A percentile compares a stretch with the other conserved stretches of the same genome.
Evolutionary conservation across 306 rosid species (phyloP).

Genomic region (Elaeagnus macrophylla): DNA sequence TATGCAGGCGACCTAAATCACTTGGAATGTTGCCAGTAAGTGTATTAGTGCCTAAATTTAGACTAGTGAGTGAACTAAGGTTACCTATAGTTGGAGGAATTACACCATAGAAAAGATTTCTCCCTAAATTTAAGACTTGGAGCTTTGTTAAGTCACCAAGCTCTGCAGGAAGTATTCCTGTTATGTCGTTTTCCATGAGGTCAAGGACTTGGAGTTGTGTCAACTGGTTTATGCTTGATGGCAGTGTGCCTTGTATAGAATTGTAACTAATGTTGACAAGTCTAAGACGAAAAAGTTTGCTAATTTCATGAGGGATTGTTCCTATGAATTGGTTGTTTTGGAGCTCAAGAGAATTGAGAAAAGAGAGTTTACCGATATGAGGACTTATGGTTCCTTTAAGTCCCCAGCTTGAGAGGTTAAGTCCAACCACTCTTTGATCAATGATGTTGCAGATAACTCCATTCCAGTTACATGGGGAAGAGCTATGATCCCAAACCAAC

Average conservation of each 20-base stretch:
- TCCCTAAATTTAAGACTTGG: conserved; percentile 35
- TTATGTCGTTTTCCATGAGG: conserved; percentile 33
- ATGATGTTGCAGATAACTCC: conserved; percentile 28
- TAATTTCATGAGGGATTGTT: conserved; percentile 31
- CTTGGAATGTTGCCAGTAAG: conserved; percentile 48
- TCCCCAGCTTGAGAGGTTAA: conserved; percentile 39
- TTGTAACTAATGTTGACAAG: conserved; percentile 51
- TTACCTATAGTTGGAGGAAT: conserved; percentile 45
- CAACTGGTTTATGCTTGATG: conserved; percentile 35
- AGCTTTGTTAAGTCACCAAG: conserved; percentile 36
- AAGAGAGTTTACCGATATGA: conserved; percentile 47
- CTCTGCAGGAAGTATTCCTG: conserved; percentile 36
- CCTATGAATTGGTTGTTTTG: conserved; percentile 42
- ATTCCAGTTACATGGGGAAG: conserved; percentile 45
- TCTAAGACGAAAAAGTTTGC: conserved; percentile 28
- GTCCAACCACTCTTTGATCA: conserved; percentile 33
- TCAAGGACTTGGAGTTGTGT: conserved; percentile 38
- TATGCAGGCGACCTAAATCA: conserved; percentile 37
- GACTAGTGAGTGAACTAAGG: conserved; percentile 38
- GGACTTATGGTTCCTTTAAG: conserved; percentile 42
- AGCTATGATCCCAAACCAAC: conserved; percentile 36
- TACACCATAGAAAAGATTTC: conserved; percentile 38
- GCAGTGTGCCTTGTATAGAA: conserved; percentile 31
- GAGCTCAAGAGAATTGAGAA: conserved; percentile 40
- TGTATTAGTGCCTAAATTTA: conserved; percentile 51